Evolutionary conservation across 768 basidiomycete genomes (phyloP), one percentile per base, ranked within the genome.

Genomic region (Rhizopogon sp.): DNA sequence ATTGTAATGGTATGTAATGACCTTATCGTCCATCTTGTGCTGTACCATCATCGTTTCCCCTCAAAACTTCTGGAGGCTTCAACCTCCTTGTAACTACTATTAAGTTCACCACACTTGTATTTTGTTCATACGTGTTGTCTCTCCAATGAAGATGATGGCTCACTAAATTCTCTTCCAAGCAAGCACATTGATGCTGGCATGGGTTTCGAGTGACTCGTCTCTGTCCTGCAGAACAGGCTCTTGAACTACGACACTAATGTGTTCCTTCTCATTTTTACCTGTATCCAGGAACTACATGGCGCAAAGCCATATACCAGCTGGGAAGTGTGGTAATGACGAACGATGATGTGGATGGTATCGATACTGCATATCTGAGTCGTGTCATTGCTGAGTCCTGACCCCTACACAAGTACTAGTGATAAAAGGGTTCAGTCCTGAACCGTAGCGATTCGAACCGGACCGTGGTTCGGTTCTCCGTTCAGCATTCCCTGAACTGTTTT

Each of bases 221-320:
- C 95, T 11, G 86, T 89, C 40, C 76, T 98, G 7, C 97, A 99
- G 69, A 84, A 92, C 72, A 88, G 83, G 65, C 76, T 82, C 22
- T 98, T 96, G 45, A 99, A 98, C 73, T 99, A 99, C 73, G 97
- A 99, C 70, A 98, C 97, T 47, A 97, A 99, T 64, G 80, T 97
- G 56, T 99, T 99, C 72, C 68, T 76, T 1, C 95, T 95, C 4
- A 87, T 98, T 53, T 98, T 99, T 66, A 74, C 70, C 39, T 88
- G 81, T 70, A 88, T 99, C 50, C 88, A 89, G 65, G 85, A 93
- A 69, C 73, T 99, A 49, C 95, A 93, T 1, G 90, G 92, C 41
- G 93, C 89, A 43, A 79, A 94, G 41, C 77, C 88, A 3, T 99
- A 99, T 66, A 70, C 81, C 53, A 25, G 25, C 25, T 25, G 97